Base-by-base conservation (phyloP, 1,284 basidiomycete species). In the Pholiota adiposa region DNA sequence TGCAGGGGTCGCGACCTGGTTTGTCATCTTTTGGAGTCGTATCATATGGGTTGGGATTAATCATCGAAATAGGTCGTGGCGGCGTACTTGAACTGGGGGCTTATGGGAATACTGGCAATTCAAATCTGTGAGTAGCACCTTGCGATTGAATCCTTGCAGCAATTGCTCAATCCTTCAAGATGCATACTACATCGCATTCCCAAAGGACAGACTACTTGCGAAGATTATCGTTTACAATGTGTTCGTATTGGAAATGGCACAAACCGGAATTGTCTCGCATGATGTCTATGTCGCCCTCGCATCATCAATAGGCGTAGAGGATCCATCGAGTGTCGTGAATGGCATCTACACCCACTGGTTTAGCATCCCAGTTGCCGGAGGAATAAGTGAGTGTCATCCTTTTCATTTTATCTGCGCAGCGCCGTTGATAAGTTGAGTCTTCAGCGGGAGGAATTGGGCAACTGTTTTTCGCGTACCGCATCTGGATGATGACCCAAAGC, bases 371-470 rank as follows among this genome's bases (percentile, higher is more conserved):
- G 51, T 71, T 6, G 55, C 65, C 48, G 70, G 70, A 21, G 70
- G 69, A 4, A 54, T 70, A 29, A 62, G 69, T 70, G 49, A 61
- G 67, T 63, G 41, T 44, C 3, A 16, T 29, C 31, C 8, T 23
- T 46, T 36, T 33, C 4, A 1, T 43, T 54, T 27, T n/a, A n/a
- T n/a, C n/a, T 12, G 18, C 31, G 23, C 2, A 11, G 16, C 34
- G 23, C 40, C 11, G 25, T 31, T 21, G 16, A 29, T 11, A n/a
- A 43, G 14, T 2, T 51, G 12, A 4, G 43, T 5, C 5, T 44
- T 38, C 27, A 72, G 70, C 65, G n/a, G 67, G 70, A 2, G 65
- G 60, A n/a, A 65, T 71, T 19, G 72, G 68, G 14, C 70, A 73
- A 46, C 29, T 66, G 7, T 72, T 70, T 58, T 73, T 71, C 52